A percentile compares a stretch with the other conserved stretches of the same genome.
Evolutionary conservation across 73 alveolate species (phyloP).

Genomic region (Symbiodinium pilosum): DNA sequence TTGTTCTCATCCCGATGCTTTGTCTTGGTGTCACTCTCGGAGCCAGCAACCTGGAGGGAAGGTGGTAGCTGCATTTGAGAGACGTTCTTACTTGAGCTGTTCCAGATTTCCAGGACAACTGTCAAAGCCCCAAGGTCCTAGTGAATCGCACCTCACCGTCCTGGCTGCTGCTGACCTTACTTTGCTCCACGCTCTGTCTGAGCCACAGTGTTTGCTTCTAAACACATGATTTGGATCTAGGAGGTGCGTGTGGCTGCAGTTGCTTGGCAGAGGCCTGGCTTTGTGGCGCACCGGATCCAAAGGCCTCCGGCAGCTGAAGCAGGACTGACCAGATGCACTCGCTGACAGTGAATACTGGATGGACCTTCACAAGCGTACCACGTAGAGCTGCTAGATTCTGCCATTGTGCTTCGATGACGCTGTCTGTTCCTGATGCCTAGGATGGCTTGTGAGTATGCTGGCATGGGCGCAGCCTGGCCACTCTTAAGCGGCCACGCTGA

Average conservation of each 20-base stretch:
- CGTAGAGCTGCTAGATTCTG: too few relatives aligned
- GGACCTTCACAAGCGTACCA: too few relatives aligned
- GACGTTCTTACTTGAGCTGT: too few relatives aligned
- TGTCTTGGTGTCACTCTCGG: conserved; percentile 85
- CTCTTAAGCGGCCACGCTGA: too few relatives aligned
- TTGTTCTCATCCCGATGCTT: conserved; percentile 90
- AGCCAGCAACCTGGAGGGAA: neutral
- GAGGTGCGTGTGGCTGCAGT: neutral
- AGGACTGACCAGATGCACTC: neutral
- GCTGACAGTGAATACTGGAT: too few relatives aligned
- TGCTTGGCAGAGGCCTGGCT: conserved; percentile 49
- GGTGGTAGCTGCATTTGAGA: too few relatives aligned
- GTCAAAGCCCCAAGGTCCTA: conserved; percentile 41
- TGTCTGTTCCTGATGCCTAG: too few relatives aligned
- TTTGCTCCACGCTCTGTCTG: conserved; percentile 65
- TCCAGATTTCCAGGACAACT: neutral
- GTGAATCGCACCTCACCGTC: conserved; percentile 75
- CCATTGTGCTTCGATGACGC: too few relatives aligned
- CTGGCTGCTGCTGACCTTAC: conserved; percentile 56
- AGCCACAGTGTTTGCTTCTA: neutral
- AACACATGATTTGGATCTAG: neutral
- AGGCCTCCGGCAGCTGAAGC: conserved; percentile 68
- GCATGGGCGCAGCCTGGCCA: too few relatives aligned
- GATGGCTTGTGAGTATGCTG: too few relatives aligned
- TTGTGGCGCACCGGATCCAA: conserved; percentile 87